Evolutionary conservation across 2,329 filamentous ascomycete genomes (phyloP).

Genomic region (Fusarium sp.): DNA sequence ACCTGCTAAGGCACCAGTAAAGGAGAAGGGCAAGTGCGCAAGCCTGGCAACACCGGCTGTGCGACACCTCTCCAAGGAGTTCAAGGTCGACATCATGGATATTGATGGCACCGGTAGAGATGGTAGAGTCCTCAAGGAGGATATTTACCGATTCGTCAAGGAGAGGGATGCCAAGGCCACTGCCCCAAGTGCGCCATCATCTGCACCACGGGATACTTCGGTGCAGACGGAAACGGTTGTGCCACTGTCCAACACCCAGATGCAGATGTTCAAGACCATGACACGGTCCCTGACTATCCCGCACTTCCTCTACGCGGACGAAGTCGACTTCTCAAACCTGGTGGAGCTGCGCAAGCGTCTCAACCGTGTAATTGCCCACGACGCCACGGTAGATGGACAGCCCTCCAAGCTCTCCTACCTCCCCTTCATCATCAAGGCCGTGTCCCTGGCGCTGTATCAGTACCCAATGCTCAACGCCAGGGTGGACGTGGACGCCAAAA

Average conservation of each 20-base stretch:
- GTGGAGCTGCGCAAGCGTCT: constrained; percentile 78
- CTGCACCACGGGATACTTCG: constrained; percentile 43
- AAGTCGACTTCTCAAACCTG: constrained; percentile 83
- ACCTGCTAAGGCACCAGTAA: constrained; percentile 35
- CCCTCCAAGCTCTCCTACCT: constrained; percentile 84
- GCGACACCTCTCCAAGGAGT: constrained; percentile 84
- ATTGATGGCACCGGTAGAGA: constrained; percentile 89
- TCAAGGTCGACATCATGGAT: constrained; percentile 81
- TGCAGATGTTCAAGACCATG: constrained; percentile 98
- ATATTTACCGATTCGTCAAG: constrained; percentile 80
- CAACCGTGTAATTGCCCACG: constrained; percentile 69
- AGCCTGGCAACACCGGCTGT: constrained; percentile 92
- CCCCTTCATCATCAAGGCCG: constrained; percentile 95
- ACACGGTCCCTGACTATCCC: constrained; percentile 90
- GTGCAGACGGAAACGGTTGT: constrained; percentile 76
- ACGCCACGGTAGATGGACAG: constrained; percentile 58
- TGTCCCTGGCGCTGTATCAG: constrained; percentile 84
- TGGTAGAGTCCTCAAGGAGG: constrained; percentile 91
- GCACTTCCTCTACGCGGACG: constrained; percentile 95
- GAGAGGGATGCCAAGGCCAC: constrained; percentile 55
- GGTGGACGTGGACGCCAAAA: constrained; percentile 70
- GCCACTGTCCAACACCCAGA: constrained; percentile 81
- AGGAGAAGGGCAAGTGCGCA: constrained; percentile 72
- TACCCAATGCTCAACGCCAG: constrained; percentile 91
- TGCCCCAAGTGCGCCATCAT: constrained; percentile 37